These are phyloP conservation scores for Ogataea pignaliae DNA, from an alignment of 805 yeast genomes.

Conservation along the genomic window DNA sequence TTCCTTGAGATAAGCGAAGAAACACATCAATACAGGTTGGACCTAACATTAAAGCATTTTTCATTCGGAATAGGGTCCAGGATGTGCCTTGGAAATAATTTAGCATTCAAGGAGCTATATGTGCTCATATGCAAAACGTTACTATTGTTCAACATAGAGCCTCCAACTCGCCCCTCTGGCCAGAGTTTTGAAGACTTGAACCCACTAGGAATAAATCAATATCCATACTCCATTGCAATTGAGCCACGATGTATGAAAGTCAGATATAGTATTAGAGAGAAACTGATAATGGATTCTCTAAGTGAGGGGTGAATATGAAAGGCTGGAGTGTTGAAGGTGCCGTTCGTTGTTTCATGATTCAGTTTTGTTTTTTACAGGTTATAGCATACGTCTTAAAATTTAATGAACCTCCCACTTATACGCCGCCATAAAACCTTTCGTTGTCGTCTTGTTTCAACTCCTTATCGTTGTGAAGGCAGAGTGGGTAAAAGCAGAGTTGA, in stretches of 20 bases:
- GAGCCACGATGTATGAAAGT: constrained; percentile 49
- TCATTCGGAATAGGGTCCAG: constrained; percentile 70
- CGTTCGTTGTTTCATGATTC: too few relatives aligned
- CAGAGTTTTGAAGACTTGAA: constrained; percentile 23
- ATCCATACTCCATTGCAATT: constrained; percentile 57
- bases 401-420: too few relatives aligned
- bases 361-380: too few relatives aligned
- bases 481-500: too few relatives aligned
- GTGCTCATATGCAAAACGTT: constrained; percentile 50
- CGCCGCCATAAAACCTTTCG: too few relatives aligned
- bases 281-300: not conserved
- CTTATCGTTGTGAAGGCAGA: too few relatives aligned
- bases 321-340: too few relatives aligned
- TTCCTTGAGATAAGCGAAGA: constrained; percentile 34
- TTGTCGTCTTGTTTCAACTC: too few relatives aligned
- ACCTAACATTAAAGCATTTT: constrained; percentile 35
- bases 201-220: constrained; percentile 46
- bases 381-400: too few relatives aligned
- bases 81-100: constrained; percentile 64
- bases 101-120: constrained; percentile 66
- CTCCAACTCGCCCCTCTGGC: constrained; percentile 30
- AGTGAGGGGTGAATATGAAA: too few relatives aligned
- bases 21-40: constrained; percentile 1
- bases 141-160: constrained; percentile 43
- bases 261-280: constrained; percentile 28